phyloP scores from a whole-genome alignment of 805 yeast species.

The Yarrowia sp. region DNA sequence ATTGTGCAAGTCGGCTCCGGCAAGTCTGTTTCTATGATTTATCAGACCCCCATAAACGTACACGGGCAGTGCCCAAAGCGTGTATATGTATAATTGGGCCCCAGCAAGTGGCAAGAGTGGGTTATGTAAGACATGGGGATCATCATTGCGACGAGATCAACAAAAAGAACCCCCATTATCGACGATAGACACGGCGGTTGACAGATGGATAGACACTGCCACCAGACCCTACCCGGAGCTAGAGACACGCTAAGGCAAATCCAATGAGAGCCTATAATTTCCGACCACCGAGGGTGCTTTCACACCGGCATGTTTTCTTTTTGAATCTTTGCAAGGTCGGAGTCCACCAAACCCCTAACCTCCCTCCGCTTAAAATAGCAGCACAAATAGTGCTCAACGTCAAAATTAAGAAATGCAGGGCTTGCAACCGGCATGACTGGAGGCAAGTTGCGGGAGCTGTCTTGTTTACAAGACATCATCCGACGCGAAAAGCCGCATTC shows the following conservation, averaged over 20 bases:
- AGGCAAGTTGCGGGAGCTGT: neutral
- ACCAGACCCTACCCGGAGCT: neutral
- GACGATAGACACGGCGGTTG: neutral
- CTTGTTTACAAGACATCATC: neutral
- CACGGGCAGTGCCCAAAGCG: too few species aligned
- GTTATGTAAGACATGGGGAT: neutral
- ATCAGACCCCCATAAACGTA: neutral
- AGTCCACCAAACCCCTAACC: neutral
- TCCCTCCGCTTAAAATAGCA: neutral
- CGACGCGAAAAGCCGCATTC: neutral
- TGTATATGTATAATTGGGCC: too few species aligned
- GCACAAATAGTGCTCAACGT: slow-evolving; percentile 11
- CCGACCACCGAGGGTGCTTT: neutral
- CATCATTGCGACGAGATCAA: neutral
- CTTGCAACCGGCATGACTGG: neutral
- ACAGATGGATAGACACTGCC: neutral
- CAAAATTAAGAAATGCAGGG: slow-evolving; percentile 30
- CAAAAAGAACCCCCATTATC: neutral
- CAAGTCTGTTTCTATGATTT: slow-evolving; percentile 10
- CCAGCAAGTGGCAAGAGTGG: neutral
- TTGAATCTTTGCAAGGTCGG: neutral
- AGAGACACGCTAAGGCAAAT: neutral
- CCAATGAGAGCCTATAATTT: too few species aligned
- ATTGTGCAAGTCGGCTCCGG: neutral
- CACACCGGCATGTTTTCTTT: neutral